phyloP scores from a whole-genome alignment of 495 filamentous ascomycete genomes.

The Rusavskia elegans region DNA sequence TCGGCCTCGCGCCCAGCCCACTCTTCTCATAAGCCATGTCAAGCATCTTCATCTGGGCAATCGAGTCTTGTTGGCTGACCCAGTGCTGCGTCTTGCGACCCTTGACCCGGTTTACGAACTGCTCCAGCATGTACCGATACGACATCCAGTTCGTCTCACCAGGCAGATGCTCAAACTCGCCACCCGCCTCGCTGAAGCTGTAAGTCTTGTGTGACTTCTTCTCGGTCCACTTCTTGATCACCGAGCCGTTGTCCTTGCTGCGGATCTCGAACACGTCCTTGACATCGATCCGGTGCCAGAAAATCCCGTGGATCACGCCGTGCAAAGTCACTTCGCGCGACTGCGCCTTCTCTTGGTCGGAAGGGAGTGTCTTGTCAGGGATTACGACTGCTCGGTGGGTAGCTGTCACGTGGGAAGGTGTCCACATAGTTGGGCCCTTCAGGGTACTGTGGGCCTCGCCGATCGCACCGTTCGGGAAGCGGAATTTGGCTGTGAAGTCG shows the following conservation, averaged over 20 bases:
- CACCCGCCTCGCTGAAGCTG: slow-evolving; percentile 19
- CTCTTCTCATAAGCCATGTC: slow-evolving; percentile 35
- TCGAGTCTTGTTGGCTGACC: slow-evolving; percentile 33
- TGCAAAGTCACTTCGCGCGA: slow-evolving; percentile 16
- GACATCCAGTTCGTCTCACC: slow-evolving; percentile 33
- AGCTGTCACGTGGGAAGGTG: slow-evolving; percentile 19
- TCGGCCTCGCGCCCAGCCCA: slow-evolving; percentile 27
- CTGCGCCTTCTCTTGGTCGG: slow-evolving; percentile 16
- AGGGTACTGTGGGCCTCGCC: slow-evolving; percentile 24
- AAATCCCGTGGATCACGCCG: slow-evolving; percentile 21
- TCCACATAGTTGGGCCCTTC: slow-evolving; percentile 10
- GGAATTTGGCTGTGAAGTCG: slow-evolving; percentile 23
- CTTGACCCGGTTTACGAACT: slow-evolving; percentile 39
- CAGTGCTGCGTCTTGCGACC: slow-evolving; percentile 29
- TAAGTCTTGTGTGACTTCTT: slow-evolving; percentile 24
- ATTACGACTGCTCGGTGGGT: slow-evolving; percentile 10
- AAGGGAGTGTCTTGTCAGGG: slow-evolving; percentile 9
- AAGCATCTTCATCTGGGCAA: slow-evolving; percentile 34
- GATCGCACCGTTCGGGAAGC: slow-evolving; percentile 26
- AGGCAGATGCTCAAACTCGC: slow-evolving; percentile 13
- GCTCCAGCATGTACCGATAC: slow-evolving; percentile 37
- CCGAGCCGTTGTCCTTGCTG: slow-evolving; percentile 9
- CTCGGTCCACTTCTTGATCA: slow-evolving; percentile 27
- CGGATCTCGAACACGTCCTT: slow-evolving; percentile 26
- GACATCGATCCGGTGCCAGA: slow-evolving; percentile 38